Evolutionary conservation across 805 yeast genomes (phyloP).

Genomic region (Zygosaccharomyces pseudorouxii): DNA sequence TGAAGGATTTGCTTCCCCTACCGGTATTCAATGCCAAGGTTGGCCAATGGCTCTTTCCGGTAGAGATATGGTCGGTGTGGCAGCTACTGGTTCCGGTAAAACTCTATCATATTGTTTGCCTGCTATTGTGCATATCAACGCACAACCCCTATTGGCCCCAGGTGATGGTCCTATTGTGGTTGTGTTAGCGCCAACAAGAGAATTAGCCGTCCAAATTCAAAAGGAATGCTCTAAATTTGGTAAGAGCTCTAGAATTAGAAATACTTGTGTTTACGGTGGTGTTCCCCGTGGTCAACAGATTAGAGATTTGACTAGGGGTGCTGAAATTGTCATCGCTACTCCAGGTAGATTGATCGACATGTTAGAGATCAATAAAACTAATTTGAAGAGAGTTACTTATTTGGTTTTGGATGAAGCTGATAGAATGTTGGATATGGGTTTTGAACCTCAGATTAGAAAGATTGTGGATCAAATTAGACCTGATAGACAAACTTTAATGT

Average conservation of each 20-base stretch:
- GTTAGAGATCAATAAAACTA: slow-evolving; percentile 93
- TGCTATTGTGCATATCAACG: slow-evolving; percentile 94
- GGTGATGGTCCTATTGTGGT: slow-evolving; percentile 98
- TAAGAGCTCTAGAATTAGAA: slow-evolving; percentile 84
- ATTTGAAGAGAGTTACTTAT: slow-evolving; percentile 92
- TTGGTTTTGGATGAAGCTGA: slow-evolving; percentile 98
- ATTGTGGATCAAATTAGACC: slow-evolving; percentile 98
- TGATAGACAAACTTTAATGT: slow-evolving; percentile 98
- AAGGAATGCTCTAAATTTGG: slow-evolving; percentile 95
- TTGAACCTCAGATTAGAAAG: slow-evolving; percentile 98
- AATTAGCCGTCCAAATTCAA: slow-evolving; percentile 96
- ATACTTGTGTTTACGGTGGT: slow-evolving; percentile 98
- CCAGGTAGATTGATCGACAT: slow-evolving; percentile 98
- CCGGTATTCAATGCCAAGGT: slow-evolving; percentile 98
- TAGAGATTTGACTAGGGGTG: slow-evolving; percentile 92
- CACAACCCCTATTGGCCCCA: slow-evolving; percentile 86
- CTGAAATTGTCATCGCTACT: slow-evolving; percentile 94
- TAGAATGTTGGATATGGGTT: slow-evolving; percentile 99
- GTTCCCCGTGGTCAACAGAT: slow-evolving; percentile 97
- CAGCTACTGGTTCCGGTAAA: slow-evolving; percentile 99
- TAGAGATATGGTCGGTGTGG: slow-evolving; percentile 98
- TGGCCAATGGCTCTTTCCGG: slow-evolving; percentile 99
- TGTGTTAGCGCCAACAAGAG: slow-evolving; percentile 97
- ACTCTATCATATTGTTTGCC: slow-evolving; percentile 96
- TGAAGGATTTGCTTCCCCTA: slow-evolving; percentile 91